Percentiles rank a stretch among this genome's conserved stretches.
phyloP scores from a whole-genome alignment of 2,329 filamentous ascomycete species.

The Pyrenophora tritici-repentis region DNA sequence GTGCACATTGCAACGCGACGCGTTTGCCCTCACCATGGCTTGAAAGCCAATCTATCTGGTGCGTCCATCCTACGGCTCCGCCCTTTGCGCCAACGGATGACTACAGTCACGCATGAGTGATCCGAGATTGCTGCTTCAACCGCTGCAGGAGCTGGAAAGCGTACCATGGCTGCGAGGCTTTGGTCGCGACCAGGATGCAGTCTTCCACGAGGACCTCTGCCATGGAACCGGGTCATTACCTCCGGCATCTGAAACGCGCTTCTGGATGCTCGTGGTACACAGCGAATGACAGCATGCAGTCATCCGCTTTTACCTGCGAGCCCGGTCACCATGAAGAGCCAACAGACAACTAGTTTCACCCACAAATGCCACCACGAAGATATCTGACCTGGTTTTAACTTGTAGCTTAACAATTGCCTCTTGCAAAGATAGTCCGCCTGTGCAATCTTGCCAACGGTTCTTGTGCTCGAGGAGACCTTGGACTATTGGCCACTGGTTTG shows the following conservation, averaged over 20 bases:
- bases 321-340: background rate
- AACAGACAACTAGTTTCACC: background rate
- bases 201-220: conserved; percentile 27
- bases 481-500: conserved; percentile 21
- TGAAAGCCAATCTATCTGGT: conserved; percentile 10
- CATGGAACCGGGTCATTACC: conserved; percentile 36
- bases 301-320: conserved; percentile 5
- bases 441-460: conserved; percentile 27
- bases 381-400: background rate
- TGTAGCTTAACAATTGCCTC: background rate
- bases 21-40: conserved; percentile 14
- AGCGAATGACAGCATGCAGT: conserved; percentile 4
- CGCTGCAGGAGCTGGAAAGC: conserved; percentile 5
- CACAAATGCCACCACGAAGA: background rate
- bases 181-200: conserved; percentile 1
- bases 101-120: conserved; percentile 9
- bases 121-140: conserved; percentile 2
- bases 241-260: conserved; percentile 37
- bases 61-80: conserved; percentile 9
- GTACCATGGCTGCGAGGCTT: conserved; percentile 9
- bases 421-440: conserved; percentile 18
- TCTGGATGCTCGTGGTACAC: conserved; percentile 13
- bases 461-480: conserved; percentile 21
- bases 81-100: conserved; percentile 8
- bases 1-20: conserved; percentile 21